These are phyloP conservation scores for Trypanosoma cruzi DNA, from an alignment of 208 protist species.

Conservation along the genomic window DNA sequence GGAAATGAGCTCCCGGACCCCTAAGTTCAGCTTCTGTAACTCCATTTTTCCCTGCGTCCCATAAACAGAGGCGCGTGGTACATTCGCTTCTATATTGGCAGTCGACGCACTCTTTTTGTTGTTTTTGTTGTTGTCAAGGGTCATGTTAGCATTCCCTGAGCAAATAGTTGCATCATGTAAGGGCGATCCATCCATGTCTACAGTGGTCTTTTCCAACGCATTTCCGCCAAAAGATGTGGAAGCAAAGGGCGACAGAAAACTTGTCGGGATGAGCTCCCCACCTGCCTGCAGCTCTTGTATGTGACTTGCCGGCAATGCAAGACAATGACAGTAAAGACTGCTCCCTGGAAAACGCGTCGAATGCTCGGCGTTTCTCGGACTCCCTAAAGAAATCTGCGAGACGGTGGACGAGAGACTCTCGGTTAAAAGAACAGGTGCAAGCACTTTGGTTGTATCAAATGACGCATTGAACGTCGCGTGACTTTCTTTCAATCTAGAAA, in stretches of 20 bases:
- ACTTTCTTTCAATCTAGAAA: not conserved
- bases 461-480: not conserved
- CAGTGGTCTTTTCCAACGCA: not conserved
- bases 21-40: not conserved
- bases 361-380: not conserved
- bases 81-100: not conserved
- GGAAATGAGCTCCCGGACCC: not conserved
- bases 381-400: not conserved
- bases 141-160: not conserved
- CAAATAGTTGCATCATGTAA: not conserved
- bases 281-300: constrained; percentile 7
- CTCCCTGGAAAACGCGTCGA: constrained; percentile 8
- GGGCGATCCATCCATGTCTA: not conserved
- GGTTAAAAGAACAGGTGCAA: not conserved
- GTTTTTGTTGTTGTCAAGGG: not conserved
- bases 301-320: constrained; percentile 3
- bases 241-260: not conserved
- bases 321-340: constrained; percentile 12
- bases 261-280: not conserved
- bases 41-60: not conserved
- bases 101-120: not conserved
- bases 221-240: not conserved
- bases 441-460: not conserved
- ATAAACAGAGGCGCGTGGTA: not conserved
- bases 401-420: not conserved